phyloP scores from a whole-genome alignment of 1,284 basidiomycete species.

The Exsudoporus floridanus region DNA sequence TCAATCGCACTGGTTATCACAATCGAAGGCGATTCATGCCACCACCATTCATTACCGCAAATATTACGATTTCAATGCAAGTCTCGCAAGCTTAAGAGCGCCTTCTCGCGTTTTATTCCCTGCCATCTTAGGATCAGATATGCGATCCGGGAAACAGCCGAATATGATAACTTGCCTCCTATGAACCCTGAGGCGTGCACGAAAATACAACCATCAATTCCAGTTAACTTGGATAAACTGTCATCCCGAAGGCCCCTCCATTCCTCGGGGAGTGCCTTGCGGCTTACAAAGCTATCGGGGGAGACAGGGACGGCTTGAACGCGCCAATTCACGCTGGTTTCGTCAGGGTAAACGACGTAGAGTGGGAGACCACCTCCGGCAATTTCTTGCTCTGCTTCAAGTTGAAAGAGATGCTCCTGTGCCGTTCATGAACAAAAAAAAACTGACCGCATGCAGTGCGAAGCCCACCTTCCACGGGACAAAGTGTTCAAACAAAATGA shows the following conservation, averaged over 20 bases:
- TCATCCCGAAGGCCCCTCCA: conserved; percentile 95
- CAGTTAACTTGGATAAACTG: conserved; percentile 69
- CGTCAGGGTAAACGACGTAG: conserved; percentile 93
- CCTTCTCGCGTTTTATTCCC: conserved; percentile 93
- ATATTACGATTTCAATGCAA: conserved; percentile 50
- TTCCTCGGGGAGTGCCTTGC: conserved; percentile 88
- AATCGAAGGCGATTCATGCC: conserved; percentile 15
- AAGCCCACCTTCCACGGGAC: conserved; percentile 78
- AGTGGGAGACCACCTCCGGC: conserved; percentile 55
- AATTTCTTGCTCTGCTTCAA: conserved; percentile 63
- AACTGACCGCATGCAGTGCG: background rate
- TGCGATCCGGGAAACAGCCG: background rate
- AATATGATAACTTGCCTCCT: conserved; percentile 60
- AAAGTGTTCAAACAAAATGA: conserved; percentile 82
- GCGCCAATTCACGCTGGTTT: conserved; percentile 79
- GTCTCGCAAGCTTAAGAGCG: conserved; percentile 76
- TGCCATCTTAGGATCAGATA: conserved; percentile 32
- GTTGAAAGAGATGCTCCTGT: conserved; percentile 89
- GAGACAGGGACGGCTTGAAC: conserved; percentile 89
- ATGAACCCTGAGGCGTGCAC: conserved; percentile 96
- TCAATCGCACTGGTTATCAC: conserved; percentile 7
- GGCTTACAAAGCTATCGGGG: conserved; percentile 83
- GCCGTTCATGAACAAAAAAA: conserved; percentile 1
- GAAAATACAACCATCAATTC: conserved; percentile 86
- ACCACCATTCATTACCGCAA: conserved; percentile 20